Evolutionary conservation across 495 filamentous ascomycete genomes (phyloP), one percentile per base, ranked within the genome.

Genomic region (Extremus antarcticus): DNA sequence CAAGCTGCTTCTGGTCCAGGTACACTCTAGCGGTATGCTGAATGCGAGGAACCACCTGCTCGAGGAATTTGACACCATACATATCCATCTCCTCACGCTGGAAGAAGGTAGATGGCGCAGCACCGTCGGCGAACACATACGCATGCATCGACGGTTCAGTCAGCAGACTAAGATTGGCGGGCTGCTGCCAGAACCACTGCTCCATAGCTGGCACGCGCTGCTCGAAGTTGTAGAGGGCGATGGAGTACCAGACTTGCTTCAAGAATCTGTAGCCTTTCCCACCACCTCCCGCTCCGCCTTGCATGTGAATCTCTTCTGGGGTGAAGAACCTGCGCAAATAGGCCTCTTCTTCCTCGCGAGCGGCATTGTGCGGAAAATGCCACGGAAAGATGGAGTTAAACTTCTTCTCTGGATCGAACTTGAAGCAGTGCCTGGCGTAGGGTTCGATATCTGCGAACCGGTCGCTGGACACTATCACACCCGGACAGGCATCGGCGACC

Each of bases 241-340:
- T 51, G 25, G 43, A 55, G 35, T 47, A 51, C 50, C 43, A 62
- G 10, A 58, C 59, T 22, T 58, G 51, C 51, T 62, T 62, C 38
- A 62, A 38, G 39, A 62, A 62, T 3, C 47, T 17, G 51, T 29
- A 62, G 43, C 58, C 58, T 15, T 43, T 13, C 19, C 29, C 40
- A 1, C 41, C 38, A 10, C 50, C 50, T 2, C 16, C 16, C 7
- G 54, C 57, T n/a, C 57, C 57, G 25, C 59, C 55, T 32, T 55
- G 55, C 35, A 55, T 43, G 25, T 53, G 38, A 24, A 55, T 55
- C 53, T 62, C 59, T 13, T 22, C 25, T 0, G 29, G 50, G 43
- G 23, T 32, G 52, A 62, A 62, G 24, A 9, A 52, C 3, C 20
- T 41, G 39, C 25, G 32, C 4, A 62, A 25, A 23, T 55, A 62